Evolutionary conservation across 2,329 filamentous ascomycete species (phyloP).

Genomic region (Cordyceps militaris): DNA sequence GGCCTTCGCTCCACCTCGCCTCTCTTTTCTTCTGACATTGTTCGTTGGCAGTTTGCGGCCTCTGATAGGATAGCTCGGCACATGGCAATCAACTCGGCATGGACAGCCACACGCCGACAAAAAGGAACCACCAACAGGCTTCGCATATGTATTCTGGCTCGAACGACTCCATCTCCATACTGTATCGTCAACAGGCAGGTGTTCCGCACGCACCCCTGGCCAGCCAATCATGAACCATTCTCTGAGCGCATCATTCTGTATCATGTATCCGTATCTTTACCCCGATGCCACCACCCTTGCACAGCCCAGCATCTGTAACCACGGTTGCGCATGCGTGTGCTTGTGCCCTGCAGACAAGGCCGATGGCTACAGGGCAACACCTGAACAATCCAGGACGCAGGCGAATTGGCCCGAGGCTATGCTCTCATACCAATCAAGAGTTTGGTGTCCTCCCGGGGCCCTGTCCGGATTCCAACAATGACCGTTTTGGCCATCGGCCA

Average conservation of each 20-base stretch:
- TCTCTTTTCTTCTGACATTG: slow-evolving; percentile 9
- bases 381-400: background rate
- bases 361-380: background rate
- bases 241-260: slow-evolving; percentile 7
- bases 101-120: background rate
- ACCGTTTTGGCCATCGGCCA: background rate
- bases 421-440: background rate
- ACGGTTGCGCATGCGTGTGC: background rate
- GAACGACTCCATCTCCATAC: background rate
- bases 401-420: slow-evolving; percentile 9
- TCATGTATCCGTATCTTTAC: slow-evolving; percentile 2
- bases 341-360: background rate
- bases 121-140: background rate
- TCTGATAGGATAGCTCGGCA: background rate
- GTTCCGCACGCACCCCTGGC: background rate
- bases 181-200: background rate
- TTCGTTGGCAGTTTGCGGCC: no score
- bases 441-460: background rate
- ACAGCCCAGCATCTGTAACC: background rate
- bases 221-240: slow-evolving; percentile 8
- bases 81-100: no score
- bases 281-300: slow-evolving; percentile 1
- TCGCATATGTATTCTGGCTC: background rate
- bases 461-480: background rate
- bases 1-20: background rate